phyloP scores from a whole-genome alignment of 257 asterid genomes.

The Leptodermis oblonga region DNA sequence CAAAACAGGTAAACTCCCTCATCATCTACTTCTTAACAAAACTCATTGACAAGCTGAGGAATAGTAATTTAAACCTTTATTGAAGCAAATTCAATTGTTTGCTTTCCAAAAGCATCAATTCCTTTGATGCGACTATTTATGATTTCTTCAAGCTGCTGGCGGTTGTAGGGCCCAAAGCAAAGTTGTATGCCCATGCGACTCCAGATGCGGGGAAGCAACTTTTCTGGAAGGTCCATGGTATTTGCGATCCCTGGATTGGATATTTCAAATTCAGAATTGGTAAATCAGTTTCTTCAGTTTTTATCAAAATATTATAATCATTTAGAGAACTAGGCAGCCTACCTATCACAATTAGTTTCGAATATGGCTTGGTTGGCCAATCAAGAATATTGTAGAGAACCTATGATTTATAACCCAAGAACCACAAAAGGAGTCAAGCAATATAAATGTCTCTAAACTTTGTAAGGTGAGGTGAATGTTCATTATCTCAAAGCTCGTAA shows the following conservation, averaged over 20 bases:
- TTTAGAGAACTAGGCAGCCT: constrained; percentile 14
- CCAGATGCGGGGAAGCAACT: constrained; percentile 90
- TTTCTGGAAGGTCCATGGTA: constrained; percentile 99
- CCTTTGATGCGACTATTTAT: constrained; percentile 82
- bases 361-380: constrained; percentile 93
- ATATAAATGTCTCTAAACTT: background rate
- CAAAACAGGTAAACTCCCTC: background rate
- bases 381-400: constrained; percentile 93
- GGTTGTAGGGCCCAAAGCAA: constrained; percentile 92
- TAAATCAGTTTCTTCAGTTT: background rate
- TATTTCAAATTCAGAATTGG: constrained; percentile 3
- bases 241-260: constrained; percentile 83
- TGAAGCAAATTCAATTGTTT: constrained; percentile 92
- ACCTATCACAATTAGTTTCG: constrained; percentile 90
- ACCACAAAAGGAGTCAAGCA: constrained; percentile 7
- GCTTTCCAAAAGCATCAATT: constrained; percentile 75
- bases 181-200: constrained; percentile 99
- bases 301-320: constrained; percentile 2
- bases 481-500: constrained; percentile 9
- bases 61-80: constrained; percentile 57
- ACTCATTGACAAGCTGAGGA: constrained; percentile 8
- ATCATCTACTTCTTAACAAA: background rate
- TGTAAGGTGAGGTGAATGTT: background rate
- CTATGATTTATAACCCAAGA: constrained; percentile 35
- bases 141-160: constrained; percentile 91